Conservation (phyloP, 768 basidiomycete species). For the Artomyces pyxidatus region DNA sequence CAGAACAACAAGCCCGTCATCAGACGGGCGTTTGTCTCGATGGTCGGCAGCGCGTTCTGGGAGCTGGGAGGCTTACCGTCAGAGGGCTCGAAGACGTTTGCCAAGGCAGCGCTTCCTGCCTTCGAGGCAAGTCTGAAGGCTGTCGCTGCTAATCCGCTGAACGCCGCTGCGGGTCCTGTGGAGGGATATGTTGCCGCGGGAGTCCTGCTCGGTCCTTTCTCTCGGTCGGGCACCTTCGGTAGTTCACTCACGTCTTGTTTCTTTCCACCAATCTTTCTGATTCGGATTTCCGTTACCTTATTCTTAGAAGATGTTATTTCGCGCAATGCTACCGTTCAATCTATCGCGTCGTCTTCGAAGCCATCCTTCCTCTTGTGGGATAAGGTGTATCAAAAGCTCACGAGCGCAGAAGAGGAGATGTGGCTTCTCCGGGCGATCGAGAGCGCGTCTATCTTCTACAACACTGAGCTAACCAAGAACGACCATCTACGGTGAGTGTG, state of each 20-base stretch:
- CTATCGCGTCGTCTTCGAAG: constrained; percentile 47
- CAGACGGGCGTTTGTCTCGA: constrained; percentile 52
- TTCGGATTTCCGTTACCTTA: constrained; percentile 9
- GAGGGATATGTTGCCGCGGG: constrained; percentile 81
- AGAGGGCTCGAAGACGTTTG: constrained; percentile 41
- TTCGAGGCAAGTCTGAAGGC: constrained; percentile 68
- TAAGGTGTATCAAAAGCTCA: constrained; percentile 72
- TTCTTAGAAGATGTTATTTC: constrained; percentile 39
- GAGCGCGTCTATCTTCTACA: constrained; percentile 39
- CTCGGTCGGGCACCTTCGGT: constrained; percentile 47
- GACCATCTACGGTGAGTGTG: constrained; percentile 50
- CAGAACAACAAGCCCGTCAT: constrained; percentile 52
- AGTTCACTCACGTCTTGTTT: constrained; percentile 20
- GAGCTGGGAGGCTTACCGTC: constrained; percentile 30
- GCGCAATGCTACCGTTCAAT: constrained; percentile 38
- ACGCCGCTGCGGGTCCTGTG: constrained; percentile 53
- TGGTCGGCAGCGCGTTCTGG: constrained; percentile 58
- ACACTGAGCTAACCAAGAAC: constrained; percentile 42
- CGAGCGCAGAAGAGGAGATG: constrained; percentile 49
- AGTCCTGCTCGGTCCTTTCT: constrained; percentile 54
- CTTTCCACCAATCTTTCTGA: constrained; percentile 6
- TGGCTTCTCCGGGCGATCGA: constrained; percentile 72
- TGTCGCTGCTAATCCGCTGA: constrained; percentile 52
- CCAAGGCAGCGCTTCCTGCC: constrained; percentile 44
- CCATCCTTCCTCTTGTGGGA: constrained; percentile 86